Evolutionary conservation across 2,329 filamentous ascomycete species (phyloP).

Genomic region (Aspergillus pseudoviridinutans): DNA sequence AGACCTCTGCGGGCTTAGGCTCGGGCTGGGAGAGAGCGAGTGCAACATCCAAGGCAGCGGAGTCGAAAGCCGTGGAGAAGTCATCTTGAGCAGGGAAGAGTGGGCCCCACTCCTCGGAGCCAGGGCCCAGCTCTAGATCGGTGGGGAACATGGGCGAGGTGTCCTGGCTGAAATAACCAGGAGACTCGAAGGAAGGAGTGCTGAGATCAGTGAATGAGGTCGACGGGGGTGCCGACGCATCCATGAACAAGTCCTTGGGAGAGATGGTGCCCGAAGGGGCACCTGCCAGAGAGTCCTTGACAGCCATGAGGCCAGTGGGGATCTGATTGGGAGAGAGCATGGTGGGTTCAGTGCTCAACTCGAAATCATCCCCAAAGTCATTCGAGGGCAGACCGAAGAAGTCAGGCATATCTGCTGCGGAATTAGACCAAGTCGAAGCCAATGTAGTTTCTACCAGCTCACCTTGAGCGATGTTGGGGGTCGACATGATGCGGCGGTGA

Average conservation of each 20-base stretch:
- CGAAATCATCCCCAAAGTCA: slow-evolving; percentile 22
- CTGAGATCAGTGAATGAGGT: slow-evolving; percentile 78
- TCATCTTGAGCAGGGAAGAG: slow-evolving; percentile 44
- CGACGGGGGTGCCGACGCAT: slow-evolving; percentile 76
- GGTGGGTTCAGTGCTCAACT: slow-evolving; percentile 18
- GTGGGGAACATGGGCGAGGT: slow-evolving; percentile 72
- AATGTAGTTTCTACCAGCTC: slow-evolving; percentile 26
- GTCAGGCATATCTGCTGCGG: slow-evolving; percentile 19
- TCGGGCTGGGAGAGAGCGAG: slow-evolving; percentile 18
- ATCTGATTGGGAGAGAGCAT: slow-evolving; percentile 26
- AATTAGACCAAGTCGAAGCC: slow-evolving; percentile 19
- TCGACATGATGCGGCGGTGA: slow-evolving; percentile 39
- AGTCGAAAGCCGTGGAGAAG: slow-evolving; percentile 24
- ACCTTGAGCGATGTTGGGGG: slow-evolving; percentile 37
- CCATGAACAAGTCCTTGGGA: slow-evolving; percentile 73
- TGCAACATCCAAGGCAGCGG: slow-evolving; percentile 32
- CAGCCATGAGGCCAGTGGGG: slow-evolving; percentile 38
- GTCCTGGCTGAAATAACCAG: slow-evolving; percentile 65
- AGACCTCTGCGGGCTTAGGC: slow-evolving; percentile 4
- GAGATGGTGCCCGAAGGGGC: slow-evolving; percentile 64
- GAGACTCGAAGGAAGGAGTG: slow-evolving; percentile 76
- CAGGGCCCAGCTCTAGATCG: slow-evolving; percentile 51
- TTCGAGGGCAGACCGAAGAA: slow-evolving; percentile 29
- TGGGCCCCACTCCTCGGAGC: slow-evolving; percentile 63
- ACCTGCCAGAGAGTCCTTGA: slow-evolving; percentile 40